phyloP scores from a whole-genome alignment of 2,329 filamentous ascomycete species.

The Zalaria sp. region DNA sequence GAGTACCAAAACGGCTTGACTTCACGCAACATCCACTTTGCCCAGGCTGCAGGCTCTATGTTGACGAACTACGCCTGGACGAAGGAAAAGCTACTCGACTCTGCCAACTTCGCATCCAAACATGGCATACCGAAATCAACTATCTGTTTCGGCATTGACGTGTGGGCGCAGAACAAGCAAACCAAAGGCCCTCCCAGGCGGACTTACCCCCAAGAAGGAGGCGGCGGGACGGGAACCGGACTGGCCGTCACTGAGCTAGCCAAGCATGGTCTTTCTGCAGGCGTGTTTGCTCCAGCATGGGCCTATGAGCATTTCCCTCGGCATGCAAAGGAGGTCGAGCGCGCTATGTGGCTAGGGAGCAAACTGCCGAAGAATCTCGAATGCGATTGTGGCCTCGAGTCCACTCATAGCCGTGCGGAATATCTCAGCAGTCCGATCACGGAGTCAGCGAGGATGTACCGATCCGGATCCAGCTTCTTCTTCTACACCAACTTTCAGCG shows the following conservation, averaged over 20 bases:
- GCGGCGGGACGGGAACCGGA: conserved; percentile 28
- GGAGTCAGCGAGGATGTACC: conserved; percentile 14
- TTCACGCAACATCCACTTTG: conserved; percentile 22
- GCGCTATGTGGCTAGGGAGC: conserved; percentile 21
- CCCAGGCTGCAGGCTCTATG: conserved; percentile 22
- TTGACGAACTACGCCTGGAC: conserved; percentile 34
- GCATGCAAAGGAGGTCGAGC: conserved; percentile 15
- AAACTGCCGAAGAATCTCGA: conserved; percentile 12
- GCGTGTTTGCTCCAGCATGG: conserved; percentile 33
- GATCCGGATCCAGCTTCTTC: conserved; percentile 20
- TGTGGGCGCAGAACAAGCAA: conserved; percentile 29
- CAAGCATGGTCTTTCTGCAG: conserved; percentile 21
- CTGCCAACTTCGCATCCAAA: conserved; percentile 13
- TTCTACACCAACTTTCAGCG: conserved; percentile 25
- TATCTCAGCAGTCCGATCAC: conserved; percentile 12
- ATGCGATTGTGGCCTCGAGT: conserved; percentile 19
- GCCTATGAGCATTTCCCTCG: conserved; percentile 29
- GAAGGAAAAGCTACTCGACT: conserved; percentile 12
- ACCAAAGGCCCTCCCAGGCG: conserved; percentile 14
- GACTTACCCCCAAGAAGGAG: conserved; percentile 23
- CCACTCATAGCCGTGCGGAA: conserved; percentile 10
- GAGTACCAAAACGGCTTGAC: conserved; percentile 31
- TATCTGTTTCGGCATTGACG: conserved; percentile 30
- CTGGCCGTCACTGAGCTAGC: conserved; percentile 24
- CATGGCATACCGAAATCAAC: conserved; percentile 12